phyloP scores from a whole-genome alignment of 106 monocot genomes.

The Vanilla planifolia region DNA sequence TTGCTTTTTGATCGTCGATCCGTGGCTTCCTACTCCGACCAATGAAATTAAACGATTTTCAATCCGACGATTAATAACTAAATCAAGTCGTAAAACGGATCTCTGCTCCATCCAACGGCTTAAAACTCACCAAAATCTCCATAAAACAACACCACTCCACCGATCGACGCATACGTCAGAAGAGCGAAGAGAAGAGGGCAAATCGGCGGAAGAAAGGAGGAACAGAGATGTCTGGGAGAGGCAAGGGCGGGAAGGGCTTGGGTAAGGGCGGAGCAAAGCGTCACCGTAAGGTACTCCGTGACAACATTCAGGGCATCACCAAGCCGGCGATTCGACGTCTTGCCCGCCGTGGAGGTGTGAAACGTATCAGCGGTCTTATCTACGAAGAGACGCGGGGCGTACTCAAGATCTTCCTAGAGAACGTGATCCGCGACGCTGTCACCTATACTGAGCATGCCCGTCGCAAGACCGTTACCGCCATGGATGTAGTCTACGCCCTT shows the following conservation, averaged over 20 bases:
- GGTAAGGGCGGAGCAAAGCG: neutral
- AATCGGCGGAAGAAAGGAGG: no score
- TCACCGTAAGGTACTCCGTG: neutral
- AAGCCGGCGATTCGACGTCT: neutral
- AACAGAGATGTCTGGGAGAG: neutral
- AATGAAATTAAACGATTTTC: no score
- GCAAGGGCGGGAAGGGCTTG: neutral
- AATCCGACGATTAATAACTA: no score
- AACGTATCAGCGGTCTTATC: constrained; percentile 21
- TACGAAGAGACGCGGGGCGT: constrained; percentile 86
- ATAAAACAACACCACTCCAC: no score
- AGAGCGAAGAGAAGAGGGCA: no score
- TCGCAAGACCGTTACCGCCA: constrained; percentile 76
- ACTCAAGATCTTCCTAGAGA: constrained; percentile 90
- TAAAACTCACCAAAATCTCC: no score
- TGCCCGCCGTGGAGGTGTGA: neutral
- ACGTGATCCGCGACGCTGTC: constrained; percentile 84
- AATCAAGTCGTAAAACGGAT: no score
- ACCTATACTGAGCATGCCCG: constrained; percentile 89
- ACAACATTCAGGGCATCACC: constrained; percentile 2
- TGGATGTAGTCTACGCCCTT: constrained; percentile 65
- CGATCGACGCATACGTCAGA: no score
- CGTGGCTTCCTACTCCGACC: no score
- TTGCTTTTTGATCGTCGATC: no score
- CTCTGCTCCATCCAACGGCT: no score